Conservation (phyloP, 208 protist species). For the Leishmania amazonensis region DNA sequence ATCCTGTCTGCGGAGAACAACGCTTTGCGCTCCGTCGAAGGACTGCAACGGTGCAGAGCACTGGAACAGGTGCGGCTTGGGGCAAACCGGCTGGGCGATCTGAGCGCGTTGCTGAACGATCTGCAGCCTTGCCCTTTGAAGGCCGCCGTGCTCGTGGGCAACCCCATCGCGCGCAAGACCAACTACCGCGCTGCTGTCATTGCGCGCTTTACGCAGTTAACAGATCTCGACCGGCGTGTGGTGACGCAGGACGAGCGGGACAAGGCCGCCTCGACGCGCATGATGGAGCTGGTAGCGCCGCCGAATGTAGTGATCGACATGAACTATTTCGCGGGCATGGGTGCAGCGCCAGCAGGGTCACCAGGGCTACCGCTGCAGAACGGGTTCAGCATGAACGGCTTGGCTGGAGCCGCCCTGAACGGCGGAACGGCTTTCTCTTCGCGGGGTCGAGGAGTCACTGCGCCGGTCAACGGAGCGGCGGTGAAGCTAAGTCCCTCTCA, state of each 20-base stretch:
- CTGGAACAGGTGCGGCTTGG: constrained; percentile 63
- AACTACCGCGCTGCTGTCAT: constrained; percentile 73
- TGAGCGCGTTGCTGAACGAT: constrained; percentile 44
- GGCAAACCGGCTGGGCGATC: constrained; percentile 77
- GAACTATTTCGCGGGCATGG: constrained; percentile 30
- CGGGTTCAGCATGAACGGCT: background rate
- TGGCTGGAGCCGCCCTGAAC: background rate
- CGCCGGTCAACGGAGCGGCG: background rate
- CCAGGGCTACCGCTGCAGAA: background rate
- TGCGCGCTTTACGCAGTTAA: constrained; percentile 38
- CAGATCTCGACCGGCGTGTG: constrained; percentile 53
- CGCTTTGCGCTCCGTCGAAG: constrained; percentile 66
- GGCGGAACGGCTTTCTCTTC: background rate
- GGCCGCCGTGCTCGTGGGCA: constrained; percentile 57
- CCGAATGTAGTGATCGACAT: constrained; percentile 83
- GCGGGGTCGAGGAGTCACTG: background rate
- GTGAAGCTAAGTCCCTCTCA: background rate
- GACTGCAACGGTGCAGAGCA: constrained; percentile 40
- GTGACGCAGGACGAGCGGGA: constrained; percentile 82
- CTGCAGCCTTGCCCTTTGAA: constrained; percentile 41
- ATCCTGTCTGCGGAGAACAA: constrained; percentile 84
- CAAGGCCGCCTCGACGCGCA: constrained; percentile 40
- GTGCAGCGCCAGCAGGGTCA: background rate
- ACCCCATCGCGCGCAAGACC: constrained; percentile 78
- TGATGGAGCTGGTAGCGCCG: constrained; percentile 50